Conservation (phyloP, 73 alveolate species). For the Strombidium stylifer region DNA sequence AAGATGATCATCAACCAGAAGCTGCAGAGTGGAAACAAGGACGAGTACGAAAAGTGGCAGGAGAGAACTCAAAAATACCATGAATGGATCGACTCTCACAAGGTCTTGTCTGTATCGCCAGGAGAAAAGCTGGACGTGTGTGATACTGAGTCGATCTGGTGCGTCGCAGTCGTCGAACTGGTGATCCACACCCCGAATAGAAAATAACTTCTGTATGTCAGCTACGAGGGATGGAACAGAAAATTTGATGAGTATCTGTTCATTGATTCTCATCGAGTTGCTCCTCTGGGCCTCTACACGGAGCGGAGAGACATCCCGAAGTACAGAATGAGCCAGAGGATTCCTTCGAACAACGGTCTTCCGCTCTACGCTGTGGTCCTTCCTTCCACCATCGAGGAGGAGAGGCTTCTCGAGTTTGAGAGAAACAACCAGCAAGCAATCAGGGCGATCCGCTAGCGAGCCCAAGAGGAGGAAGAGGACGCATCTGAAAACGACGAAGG, state of each 20-base stretch:
- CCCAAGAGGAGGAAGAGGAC: neutral
- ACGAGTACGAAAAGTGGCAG: conserved; percentile 25
- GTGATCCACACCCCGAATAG: neutral
- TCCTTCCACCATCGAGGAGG: too few species aligned
- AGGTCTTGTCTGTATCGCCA: conserved; percentile 3
- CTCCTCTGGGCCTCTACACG: conserved; percentile 66
- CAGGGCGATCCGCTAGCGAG: neutral
- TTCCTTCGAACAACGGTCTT: neutral
- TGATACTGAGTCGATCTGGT: conserved; percentile 71
- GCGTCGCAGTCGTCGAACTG: conserved; percentile 50
- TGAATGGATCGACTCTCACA: conserved; percentile 27
- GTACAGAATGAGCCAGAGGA: conserved; percentile 13
- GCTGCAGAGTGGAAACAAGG: conserved; percentile 5
- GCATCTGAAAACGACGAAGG: neutral
- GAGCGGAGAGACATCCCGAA: conserved; percentile 61
- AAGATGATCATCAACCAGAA: neutral
- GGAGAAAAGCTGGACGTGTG: conserved; percentile 64
- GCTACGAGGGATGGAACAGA: conserved; percentile 56
- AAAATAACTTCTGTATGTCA: conserved; percentile 1
- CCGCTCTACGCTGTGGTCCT: too few species aligned
- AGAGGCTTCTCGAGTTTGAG: too few species aligned
- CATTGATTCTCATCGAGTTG: conserved; percentile 48
- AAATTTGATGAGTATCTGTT: conserved; percentile 66
- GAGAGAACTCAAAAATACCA: conserved; percentile 28
- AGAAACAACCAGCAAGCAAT: neutral